Percentiles rank a stretch among this genome's conserved stretches.
Evolutionary conservation across 331 rosid genomes (phyloP).

Genomic region (Saraca asoca): DNA sequence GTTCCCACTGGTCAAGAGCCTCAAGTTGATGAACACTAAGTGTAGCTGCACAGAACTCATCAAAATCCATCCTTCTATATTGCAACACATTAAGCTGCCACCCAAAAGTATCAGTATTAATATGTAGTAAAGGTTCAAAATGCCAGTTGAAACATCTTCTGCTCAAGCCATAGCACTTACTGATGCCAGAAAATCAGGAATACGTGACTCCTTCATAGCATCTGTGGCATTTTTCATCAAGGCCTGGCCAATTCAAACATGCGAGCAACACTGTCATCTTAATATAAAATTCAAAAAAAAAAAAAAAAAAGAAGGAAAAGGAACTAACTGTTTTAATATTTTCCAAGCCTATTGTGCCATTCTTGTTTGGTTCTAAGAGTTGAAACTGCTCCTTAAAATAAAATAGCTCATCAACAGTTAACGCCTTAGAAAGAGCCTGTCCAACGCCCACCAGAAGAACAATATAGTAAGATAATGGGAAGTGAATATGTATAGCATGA

Average conservation of each 20-base stretch:
- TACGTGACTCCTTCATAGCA: slow-evolving; percentile 92
- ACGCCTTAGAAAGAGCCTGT: slow-evolving; percentile 84
- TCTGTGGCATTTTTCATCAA: slow-evolving; percentile 76
- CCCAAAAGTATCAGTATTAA: slow-evolving; percentile 28
- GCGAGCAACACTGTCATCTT: slow-evolving; percentile 54
- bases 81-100: slow-evolving; percentile 86
- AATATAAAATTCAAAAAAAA: slow-evolving; percentile 23
- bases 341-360: slow-evolving; percentile 72
- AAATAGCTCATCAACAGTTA: slow-evolving; percentile 61
- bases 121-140: slow-evolving; percentile 1
- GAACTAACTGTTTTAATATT: slow-evolving; percentile 64
- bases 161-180: slow-evolving; percentile 52
- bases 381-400: slow-evolving; percentile 77
- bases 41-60: slow-evolving; percentile 94
- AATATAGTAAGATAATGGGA: slow-evolving; percentile 6
- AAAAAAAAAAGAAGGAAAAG: slow-evolving; percentile 12
- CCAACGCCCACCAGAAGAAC: slow-evolving; percentile 35
- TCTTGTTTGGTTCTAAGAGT: slow-evolving; percentile 79
- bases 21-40: slow-evolving; percentile 93
- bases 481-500: slow-evolving; percentile 7
- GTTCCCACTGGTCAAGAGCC: slow-evolving; percentile 97
- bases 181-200: slow-evolving; percentile 74
- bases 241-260: slow-evolving; percentile 60
- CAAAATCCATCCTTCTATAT: slow-evolving; percentile 98
- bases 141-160: slow-evolving; percentile 3